Evolutionary conservation across 2,329 filamentous ascomycete genomes (phyloP).

Genomic region (Aureobasidium vineae): DNA sequence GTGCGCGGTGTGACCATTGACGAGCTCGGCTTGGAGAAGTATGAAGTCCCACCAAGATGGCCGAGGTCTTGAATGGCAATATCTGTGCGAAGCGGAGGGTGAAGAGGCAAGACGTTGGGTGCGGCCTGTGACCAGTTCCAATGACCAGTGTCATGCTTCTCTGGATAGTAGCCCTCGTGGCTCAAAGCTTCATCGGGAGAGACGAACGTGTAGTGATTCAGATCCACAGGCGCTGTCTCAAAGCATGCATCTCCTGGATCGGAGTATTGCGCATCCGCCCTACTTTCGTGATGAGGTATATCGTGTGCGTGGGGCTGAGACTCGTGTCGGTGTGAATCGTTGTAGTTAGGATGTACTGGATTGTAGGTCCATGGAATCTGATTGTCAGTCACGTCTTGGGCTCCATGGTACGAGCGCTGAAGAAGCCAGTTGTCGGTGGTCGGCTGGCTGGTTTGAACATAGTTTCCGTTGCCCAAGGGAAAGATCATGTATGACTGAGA

Average conservation of each 20-base stretch:
- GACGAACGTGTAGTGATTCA: background rate
- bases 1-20: background rate
- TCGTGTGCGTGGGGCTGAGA: background rate
- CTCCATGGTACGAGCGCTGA: constrained; percentile 8
- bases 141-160: background rate
- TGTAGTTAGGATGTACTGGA: background rate
- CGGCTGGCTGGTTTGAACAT: background rate
- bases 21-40: background rate
- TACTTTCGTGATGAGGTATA: background rate
- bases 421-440: background rate
- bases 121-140: constrained; percentile 1
- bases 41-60: background rate
- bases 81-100: background rate
- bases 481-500: background rate
- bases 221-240: background rate
- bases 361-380: background rate
- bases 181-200: background rate
- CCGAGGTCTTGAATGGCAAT: background rate
- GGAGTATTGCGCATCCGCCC: background rate
- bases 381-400: background rate
- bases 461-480: background rate
- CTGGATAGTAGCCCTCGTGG: background rate
- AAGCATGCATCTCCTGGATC: background rate
- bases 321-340: background rate
- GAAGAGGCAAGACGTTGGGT: background rate